Conservation (phyloP, 805 yeast genomes). For the Monosporozyma siamensis region DNA sequence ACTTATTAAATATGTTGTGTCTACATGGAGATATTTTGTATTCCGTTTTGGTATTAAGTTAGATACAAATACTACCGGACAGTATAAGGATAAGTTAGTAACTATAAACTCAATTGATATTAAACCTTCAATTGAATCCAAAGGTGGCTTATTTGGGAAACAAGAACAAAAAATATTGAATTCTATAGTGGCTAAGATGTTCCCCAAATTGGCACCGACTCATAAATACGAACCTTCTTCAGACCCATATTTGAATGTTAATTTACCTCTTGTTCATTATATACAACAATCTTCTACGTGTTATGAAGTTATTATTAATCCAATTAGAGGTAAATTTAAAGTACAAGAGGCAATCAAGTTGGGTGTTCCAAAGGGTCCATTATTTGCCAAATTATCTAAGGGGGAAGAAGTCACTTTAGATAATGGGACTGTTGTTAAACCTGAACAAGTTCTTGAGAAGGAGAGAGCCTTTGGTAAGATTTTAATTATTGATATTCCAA, state of each 20-base stretch:
- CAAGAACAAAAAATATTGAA: conserved; percentile 9
- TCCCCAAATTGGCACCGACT: conserved; percentile 41
- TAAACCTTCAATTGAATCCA: neutral
- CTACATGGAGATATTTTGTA: conserved; percentile 82
- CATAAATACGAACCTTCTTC: conserved; percentile 31
- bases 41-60: conserved; percentile 64
- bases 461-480: conserved; percentile 49
- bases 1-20: conserved; percentile 46
- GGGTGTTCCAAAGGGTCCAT: conserved; percentile 59
- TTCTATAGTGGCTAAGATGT: conserved; percentile 42
- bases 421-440: conserved; percentile 48
- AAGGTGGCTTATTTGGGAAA: conserved; percentile 1
- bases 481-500: conserved; percentile 68
- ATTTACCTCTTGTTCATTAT: conserved; percentile 11
- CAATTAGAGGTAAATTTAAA: conserved; percentile 70
- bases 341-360: conserved; percentile 54
- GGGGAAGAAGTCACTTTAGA: conserved; percentile 50
- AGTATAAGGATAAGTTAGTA: conserved; percentile 30
- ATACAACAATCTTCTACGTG: conserved; percentile 37
- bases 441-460: conserved; percentile 66
- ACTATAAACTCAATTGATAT: conserved; percentile 26
- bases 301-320: conserved; percentile 57
- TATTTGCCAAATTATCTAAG: conserved; percentile 48
- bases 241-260: conserved; percentile 30
- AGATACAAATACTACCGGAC: conserved; percentile 19